Evolutionary conservation across 2,329 filamentous ascomycete genomes (phyloP).

Genomic region (Dactylellina leptospora): DNA sequence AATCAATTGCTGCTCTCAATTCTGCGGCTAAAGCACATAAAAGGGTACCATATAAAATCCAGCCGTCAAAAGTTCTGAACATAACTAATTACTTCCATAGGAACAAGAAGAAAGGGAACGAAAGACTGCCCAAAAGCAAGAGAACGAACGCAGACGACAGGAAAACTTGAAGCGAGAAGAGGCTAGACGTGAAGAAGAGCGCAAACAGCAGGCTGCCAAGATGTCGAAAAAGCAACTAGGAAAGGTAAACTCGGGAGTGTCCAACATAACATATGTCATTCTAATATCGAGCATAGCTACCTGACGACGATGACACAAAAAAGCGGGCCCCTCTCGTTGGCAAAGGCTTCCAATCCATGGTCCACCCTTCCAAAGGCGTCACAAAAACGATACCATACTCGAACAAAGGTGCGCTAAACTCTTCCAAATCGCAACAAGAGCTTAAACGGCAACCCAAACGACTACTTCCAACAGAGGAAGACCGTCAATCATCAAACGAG

Average conservation of each 20-base stretch:
- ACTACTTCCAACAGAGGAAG: constrained; percentile 54
- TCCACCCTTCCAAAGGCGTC: constrained; percentile 35
- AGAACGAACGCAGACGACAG: constrained; percentile 77
- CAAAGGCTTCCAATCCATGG: constrained; percentile 25
- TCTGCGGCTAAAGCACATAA: constrained; percentile 83
- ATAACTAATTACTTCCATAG: constrained; percentile 57
- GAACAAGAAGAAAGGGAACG: constrained; percentile 82
- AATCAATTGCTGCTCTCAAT: constrained; percentile 70
- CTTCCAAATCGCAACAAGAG: constrained; percentile 38
- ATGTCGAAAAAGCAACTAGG: constrained; percentile 18
- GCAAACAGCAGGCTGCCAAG: constrained; percentile 64
- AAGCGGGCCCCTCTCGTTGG: constrained; percentile 67
- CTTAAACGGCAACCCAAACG: constrained; percentile 54
- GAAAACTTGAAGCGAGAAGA: constrained; percentile 73
- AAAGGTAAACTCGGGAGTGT: constrained; percentile 19
- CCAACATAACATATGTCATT: not conserved
- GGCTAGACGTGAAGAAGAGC: constrained; percentile 66
- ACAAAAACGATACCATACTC: constrained; percentile 24
- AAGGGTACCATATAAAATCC: constrained; percentile 62
- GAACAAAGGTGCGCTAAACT: constrained; percentile 2
- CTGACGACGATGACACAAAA: constrained; percentile 69
- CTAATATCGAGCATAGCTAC: constrained; percentile 62
- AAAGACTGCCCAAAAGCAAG: constrained; percentile 81
- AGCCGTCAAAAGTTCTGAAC: not conserved
- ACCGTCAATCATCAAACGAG: constrained; percentile 8